Evolutionary conservation across 2,329 filamentous ascomycete species (phyloP), one percentile per base, ranked within the genome.

Genomic region (Aureobasidium sp.): DNA sequence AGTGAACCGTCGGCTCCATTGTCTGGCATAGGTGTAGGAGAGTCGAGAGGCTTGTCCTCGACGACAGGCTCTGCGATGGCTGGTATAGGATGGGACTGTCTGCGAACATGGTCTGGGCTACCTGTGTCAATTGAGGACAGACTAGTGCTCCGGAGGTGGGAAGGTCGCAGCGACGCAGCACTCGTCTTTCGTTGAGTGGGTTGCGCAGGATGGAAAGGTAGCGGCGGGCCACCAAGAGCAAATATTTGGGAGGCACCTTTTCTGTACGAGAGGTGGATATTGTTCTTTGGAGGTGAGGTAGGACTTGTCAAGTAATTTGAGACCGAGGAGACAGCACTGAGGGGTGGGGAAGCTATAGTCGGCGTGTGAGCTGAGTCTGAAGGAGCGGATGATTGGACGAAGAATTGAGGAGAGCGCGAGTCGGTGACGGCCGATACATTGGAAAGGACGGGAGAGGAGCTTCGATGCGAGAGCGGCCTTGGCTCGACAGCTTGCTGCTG

Each of bases 221-320:
- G n/a, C 4, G 57, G 57, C 12, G 56, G 56, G 12, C 57, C 57
- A 9, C 57, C 57, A 5, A 55, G 48, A 20, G 77, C 73, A 36
- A 79, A 77, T 15, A 79, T 76, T 62, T 80, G 78, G 20, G 78
- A 80, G 7, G 74, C 77, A 31, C 78, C 78, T 67, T 79, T 80
- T 29, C 78, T 72, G 64, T 80, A 79, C 1, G 78, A 79, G 7
- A 79, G 68, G 65, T 80, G 78, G 17, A 78, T 76, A 63, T 74
- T 78, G 41, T 79, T 78, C 62, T 79, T 80, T 12, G 72, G 74
- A 7, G 78, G 78, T 6, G 78, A 79, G 17, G 73, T 72, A 11
- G 66, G 64, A 47, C 56, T 63, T 31, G 70, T 65, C 41, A 75
- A 73, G 64, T 70, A 74, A 12, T 72, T 69, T 8, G 71, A 69